Evolutionary conservation across 2,329 filamentous ascomycete species (phyloP).

Genomic region (Xylaria sp.): DNA sequence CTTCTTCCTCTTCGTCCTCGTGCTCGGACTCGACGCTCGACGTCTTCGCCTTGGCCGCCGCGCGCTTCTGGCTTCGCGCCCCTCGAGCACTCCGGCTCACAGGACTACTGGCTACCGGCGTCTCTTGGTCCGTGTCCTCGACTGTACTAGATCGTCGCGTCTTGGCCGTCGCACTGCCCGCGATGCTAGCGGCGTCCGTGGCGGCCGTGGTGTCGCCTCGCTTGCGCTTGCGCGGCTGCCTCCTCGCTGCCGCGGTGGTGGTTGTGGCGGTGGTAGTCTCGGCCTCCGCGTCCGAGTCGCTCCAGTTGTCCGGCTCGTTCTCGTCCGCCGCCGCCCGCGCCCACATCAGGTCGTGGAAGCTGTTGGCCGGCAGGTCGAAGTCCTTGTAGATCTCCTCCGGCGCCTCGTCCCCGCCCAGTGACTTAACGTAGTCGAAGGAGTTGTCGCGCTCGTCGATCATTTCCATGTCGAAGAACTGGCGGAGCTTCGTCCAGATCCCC

Average conservation of each 20-base stretch:
- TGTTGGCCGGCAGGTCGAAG: constrained; percentile 67
- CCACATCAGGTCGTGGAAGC: constrained; percentile 60
- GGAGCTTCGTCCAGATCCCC: constrained; percentile 90
- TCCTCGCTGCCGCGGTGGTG: constrained; percentile 45
- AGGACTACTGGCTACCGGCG: constrained; percentile 54
- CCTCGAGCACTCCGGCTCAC: constrained; percentile 55
- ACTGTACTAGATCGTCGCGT: constrained; percentile 58
- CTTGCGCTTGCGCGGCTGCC: constrained; percentile 57
- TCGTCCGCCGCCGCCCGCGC: constrained; percentile 56
- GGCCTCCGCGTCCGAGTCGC: constrained; percentile 56
- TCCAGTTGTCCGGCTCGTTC: constrained; percentile 61
- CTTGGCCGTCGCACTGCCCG: constrained; percentile 60
- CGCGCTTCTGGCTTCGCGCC: constrained; percentile 57
- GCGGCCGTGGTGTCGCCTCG: constrained; percentile 49
- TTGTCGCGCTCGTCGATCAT: constrained; percentile 87
- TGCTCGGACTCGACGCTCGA: constrained; percentile 40
- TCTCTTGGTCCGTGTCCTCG: constrained; percentile 63
- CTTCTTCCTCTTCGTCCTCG: constrained; percentile 40
- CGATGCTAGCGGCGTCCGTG: constrained; percentile 54
- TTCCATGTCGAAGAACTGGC: constrained; percentile 84
- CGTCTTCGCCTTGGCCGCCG: constrained; percentile 55
- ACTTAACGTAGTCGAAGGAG: constrained; percentile 56
- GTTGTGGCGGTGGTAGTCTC: no score
- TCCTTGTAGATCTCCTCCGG: constrained; percentile 71
- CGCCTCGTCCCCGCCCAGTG: constrained; percentile 44